Evolutionary conservation across 345 rosid species (phyloP), one percentile per base, ranked within the genome.

Genomic region (Triadica sebifera): DNA sequence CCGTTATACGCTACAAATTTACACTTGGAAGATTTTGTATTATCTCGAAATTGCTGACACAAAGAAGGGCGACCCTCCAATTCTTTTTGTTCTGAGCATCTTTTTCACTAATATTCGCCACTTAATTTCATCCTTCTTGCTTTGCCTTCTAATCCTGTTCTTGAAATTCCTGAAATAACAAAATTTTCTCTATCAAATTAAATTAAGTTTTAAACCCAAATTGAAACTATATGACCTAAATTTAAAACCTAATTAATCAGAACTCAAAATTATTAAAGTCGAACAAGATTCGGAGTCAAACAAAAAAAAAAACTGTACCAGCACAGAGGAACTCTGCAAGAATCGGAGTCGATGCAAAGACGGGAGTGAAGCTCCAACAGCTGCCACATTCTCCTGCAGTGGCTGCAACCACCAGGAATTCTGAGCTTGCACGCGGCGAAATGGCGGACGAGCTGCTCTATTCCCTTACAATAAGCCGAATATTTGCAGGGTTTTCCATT

Each of bases 301-400:
- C 0, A 43, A 6, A 43, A 43, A 43, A 6, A 6, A 6, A 10
- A 6, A 1, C 19, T 41, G 9, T 58, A 91, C 97, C 88, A 80
- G 89, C 98, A 94, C n/a, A 94, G 70, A 20, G 98, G 98, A 83
- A 94, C 98, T 63, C 87, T 78, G 75, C 97, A 94, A 0, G 20
- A 72, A 17, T 77, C 79, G 11, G 93, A 87, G 83, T 89, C 87
- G 0, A 85, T 78, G 4, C 98, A 92, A 25, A 94, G 85, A 22
- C 97, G 91, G 29, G 97, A 86, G 75, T 94, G 98, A 17, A 94
- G 83, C 60, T 92, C 93, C 72, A 92, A 70, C 0, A 92, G 87
- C 81, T 92, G 97, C 98, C 98, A 94, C 98, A 92, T 92, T 80
- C 97, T 85, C 84, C 87, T 94, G 88, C 98, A 94, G 51, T 88